Base-by-base conservation (phyloP, 305 asterid species). In the Salvia sclarea region DNA sequence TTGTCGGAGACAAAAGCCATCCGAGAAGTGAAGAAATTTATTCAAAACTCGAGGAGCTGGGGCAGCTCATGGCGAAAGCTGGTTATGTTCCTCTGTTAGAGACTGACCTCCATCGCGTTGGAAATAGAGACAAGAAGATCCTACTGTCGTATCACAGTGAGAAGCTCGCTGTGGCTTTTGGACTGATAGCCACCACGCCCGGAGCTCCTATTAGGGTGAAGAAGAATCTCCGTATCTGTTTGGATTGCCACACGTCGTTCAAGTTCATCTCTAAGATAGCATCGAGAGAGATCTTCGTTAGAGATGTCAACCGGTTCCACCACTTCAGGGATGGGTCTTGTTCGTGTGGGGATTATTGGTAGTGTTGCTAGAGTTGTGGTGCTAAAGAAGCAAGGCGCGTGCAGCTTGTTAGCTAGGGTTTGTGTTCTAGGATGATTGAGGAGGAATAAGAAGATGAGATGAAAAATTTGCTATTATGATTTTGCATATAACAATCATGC, bases 331-430 rank as follows among this genome's bases (percentile, higher is more conserved):
- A 81, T 30, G 98, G 98, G 7, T 71, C 81, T 71, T 92, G 98
- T 78, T 88, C 98, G 35, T 92, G 98, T 78, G 89, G 93, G 47
- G 98, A 92, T 79, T 88, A 86, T 63, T 90, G 98, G 97, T 92
- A 75, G 72, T 56, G 20, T 63, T 59, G 47, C 24, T 61, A 70
- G 79, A 70, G 71, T 76, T 38, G 11, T 70, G 45, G n/a, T n/a
- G n/a, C n/a, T n/a, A n/a, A n/a, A n/a, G n/a, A n/a, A n/a, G n/a
- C n/a, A n/a, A n/a, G n/a, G n/a, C n/a, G n/a, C n/a, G n/a, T n/a
- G n/a, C n/a, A n/a, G n/a, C n/a, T n/a, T n/a, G n/a, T n/a, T n/a
- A n/a, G n/a, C n/a, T n/a, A n/a, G n/a, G n/a, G n/a, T n/a, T n/a
- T n/a, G n/a, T n/a, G n/a, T n/a, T n/a, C n/a, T n/a, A n/a, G n/a